Evolutionary conservation across 768 basidiomycete genomes (phyloP).

Genomic region (Chalciporus chontae): DNA sequence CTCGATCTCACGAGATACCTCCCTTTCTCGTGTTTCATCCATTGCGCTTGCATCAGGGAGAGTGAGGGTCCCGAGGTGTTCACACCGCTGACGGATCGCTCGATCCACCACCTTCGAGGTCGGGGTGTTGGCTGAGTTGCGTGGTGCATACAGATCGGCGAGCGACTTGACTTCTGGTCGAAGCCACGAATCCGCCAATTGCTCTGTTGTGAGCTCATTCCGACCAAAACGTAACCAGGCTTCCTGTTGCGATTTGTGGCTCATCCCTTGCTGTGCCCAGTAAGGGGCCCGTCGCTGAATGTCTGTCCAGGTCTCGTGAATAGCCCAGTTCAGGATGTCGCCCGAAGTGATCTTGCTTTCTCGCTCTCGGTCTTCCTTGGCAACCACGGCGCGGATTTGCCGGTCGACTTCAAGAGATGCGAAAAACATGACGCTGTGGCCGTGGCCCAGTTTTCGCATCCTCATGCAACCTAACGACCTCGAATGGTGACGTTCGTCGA

Average conservation of each 20-base stretch:
- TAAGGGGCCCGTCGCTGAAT: slow-evolving; percentile 35
- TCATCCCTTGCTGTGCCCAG: slow-evolving; percentile 38
- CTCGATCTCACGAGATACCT: slow-evolving; percentile 41
- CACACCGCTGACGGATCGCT: slow-evolving; percentile 6
- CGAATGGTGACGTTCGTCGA: no score
- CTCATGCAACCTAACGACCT: slow-evolving; percentile 44
- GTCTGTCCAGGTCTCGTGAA: slow-evolving; percentile 40
- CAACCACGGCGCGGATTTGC: slow-evolving; percentile 28
- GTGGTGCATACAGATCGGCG: slow-evolving; percentile 30
- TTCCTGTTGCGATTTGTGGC: slow-evolving; percentile 1
- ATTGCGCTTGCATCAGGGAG: slow-evolving; percentile 13
- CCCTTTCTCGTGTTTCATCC: slow-evolving; percentile 45
- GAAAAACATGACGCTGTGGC: slow-evolving; percentile 45
- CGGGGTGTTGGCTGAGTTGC: neutral
- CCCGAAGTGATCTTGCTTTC: neutral
- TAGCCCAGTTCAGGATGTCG: slow-evolving; percentile 42
- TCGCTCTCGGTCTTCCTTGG: slow-evolving; percentile 2
- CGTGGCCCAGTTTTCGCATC: slow-evolving; percentile 45
- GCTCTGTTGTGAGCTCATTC: neutral
- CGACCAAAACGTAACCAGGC: slow-evolving; percentile 14
- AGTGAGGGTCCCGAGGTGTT: slow-evolving; percentile 8
- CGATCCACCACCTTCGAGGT: neutral
- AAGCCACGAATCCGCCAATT: slow-evolving; percentile 30
- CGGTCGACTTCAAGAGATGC: slow-evolving; percentile 39
- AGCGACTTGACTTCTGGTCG: slow-evolving; percentile 35